These are phyloP conservation scores for Medicago arabica DNA, from an alignment of 306 rosid species.

Conservation along the genomic window DNA sequence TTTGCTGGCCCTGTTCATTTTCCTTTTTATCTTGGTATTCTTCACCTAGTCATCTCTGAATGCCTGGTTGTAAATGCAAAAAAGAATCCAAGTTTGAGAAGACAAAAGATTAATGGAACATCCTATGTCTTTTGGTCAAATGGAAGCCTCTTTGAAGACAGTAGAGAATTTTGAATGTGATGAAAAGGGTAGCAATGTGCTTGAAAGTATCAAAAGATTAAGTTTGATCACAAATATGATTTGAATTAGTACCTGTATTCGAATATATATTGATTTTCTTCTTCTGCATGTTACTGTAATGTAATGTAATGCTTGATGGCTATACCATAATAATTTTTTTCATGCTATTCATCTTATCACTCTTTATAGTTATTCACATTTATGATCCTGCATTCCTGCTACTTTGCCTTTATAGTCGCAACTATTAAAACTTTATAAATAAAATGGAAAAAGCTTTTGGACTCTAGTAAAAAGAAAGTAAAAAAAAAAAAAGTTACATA, in stretches of 20 bases:
- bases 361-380: neutral
- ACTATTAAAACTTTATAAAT: neutral
- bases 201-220: slow-evolving; percentile 28
- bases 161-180: slow-evolving; percentile 35
- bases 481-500: too few species aligned
- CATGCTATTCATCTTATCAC: neutral
- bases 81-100: slow-evolving; percentile 31
- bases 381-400: too few species aligned
- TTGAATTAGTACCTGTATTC: slow-evolving; percentile 13
- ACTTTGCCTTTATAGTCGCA: neutral
- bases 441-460: neutral
- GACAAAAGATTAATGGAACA: slow-evolving; percentile 40
- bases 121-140: slow-evolving; percentile 13
- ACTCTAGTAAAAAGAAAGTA: neutral
- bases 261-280: neutral
- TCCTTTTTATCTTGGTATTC: slow-evolving; percentile 91
- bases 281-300: neutral
- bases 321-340: slow-evolving; percentile 6
- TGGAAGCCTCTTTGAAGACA: slow-evolving; percentile 33
- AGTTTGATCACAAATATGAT: slow-evolving; percentile 40
- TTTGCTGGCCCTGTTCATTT: slow-evolving; percentile 79
- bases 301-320: slow-evolving; percentile 18
- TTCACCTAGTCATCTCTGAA: slow-evolving; percentile 62
- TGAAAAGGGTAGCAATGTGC: slow-evolving; percentile 31
- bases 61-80: slow-evolving; percentile 42